A percentile compares a stretch with the other conserved stretches of the same genome.
phyloP scores from a whole-genome alignment of 2,329 filamentous ascomycete species.

The Phoma sp. region DNA sequence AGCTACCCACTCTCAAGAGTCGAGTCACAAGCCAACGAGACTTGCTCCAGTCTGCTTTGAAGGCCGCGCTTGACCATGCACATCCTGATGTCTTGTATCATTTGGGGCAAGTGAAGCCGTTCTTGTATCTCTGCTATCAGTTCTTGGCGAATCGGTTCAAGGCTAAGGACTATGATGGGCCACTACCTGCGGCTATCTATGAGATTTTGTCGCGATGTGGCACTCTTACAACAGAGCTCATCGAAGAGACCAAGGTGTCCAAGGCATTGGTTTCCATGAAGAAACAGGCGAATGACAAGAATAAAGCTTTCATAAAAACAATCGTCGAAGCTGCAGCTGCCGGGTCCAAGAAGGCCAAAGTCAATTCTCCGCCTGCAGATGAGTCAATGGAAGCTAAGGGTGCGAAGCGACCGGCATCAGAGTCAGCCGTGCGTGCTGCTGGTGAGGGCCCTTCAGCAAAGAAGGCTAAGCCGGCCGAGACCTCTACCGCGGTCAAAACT shows the following conservation, averaged over 20 bases:
- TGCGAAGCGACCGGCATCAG: conserved; percentile 40
- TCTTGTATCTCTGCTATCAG: conserved; percentile 57
- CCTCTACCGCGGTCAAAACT: conserved; percentile 29
- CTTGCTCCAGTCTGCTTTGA: conserved; percentile 61
- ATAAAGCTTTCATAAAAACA: conserved; percentile 66
- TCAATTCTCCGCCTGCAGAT: conserved; percentile 35
- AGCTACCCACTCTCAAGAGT: conserved; percentile 63
- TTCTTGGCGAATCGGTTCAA: conserved; percentile 58
- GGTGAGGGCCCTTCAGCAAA: conserved; percentile 33
- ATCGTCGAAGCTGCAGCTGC: conserved; percentile 59
- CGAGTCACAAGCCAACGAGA: conserved; percentile 65
- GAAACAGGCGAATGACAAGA: conserved; percentile 70
- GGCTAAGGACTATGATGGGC: conserved; percentile 54
- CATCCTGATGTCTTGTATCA: conserved; percentile 56
- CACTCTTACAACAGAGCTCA: conserved; percentile 65
- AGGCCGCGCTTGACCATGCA: conserved; percentile 55
- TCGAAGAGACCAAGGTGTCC: conserved; percentile 71
- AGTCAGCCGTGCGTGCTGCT: conserved; percentile 25
- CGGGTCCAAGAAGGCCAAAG: conserved; percentile 49
- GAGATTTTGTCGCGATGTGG: conserved; percentile 67
- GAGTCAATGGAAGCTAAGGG: conserved; percentile 37
- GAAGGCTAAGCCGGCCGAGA: conserved; percentile 40
- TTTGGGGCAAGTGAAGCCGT: conserved; percentile 47
- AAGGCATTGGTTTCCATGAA: conserved; percentile 69
- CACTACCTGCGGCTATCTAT: conserved; percentile 52